phyloP scores from a whole-genome alignment of 345 rosid species.

The Murraya paniculata region DNA sequence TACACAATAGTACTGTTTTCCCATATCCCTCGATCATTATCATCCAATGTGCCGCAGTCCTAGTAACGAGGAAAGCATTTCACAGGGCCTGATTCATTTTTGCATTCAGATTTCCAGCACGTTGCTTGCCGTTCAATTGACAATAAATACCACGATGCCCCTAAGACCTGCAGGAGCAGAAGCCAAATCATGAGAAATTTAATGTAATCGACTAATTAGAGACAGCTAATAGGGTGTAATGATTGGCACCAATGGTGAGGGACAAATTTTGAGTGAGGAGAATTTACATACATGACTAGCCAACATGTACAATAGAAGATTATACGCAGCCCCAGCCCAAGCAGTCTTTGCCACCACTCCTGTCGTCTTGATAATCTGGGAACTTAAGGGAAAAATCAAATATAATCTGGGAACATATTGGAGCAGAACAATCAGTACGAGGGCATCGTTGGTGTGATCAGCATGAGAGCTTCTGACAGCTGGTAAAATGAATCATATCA shows the following conservation, averaged over 20 bases:
- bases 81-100: conserved; percentile 31
- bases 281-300: conserved; percentile 79
- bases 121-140: conserved; percentile 71
- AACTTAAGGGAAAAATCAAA: conserved; percentile 72
- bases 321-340: conserved; percentile 97
- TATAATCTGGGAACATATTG: conserved; percentile 76
- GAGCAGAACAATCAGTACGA: conserved; percentile 72
- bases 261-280: not conserved
- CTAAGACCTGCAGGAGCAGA: conserved; percentile 53
- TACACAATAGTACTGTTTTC: conserved; percentile 55
- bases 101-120: conserved; percentile 79
- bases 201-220: not conserved
- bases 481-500: conserved; percentile 80
- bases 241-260: not conserved
- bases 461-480: conserved; percentile 56
- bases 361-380: conserved; percentile 60
- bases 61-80: conserved; percentile 48
- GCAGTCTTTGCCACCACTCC: conserved; percentile 88
- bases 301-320: conserved; percentile 72
- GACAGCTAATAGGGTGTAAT: not conserved
- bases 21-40: conserved; percentile 42
- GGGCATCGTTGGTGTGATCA: conserved; percentile 70
- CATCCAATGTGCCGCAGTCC: conserved; percentile 45
- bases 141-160: conserved; percentile 85
- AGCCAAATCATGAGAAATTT: not conserved